A percentile compares a stretch with the other conserved stretches of the same genome.
phyloP scores from a whole-genome alignment of 2,329 filamentous ascomycete genomes.

The Tolypocladium tropicale region DNA sequence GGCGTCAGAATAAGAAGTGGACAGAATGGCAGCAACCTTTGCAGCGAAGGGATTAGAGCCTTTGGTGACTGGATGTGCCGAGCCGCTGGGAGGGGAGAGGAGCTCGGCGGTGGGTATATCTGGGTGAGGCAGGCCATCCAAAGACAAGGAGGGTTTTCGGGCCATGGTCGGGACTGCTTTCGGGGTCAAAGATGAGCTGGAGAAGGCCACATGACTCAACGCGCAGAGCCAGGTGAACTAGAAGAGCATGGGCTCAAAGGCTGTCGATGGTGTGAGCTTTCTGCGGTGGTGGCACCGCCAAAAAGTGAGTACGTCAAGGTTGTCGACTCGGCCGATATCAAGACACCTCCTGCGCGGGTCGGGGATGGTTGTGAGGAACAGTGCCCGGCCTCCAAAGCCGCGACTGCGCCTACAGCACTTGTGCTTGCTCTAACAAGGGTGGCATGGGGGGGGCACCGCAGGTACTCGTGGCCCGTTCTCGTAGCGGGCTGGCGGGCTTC shows the following conservation, averaged over 20 bases:
- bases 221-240: background rate
- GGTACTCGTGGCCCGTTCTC: too few species aligned
- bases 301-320: background rate
- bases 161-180: background rate
- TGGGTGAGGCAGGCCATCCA: background rate
- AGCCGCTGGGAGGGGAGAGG: slow-evolving; percentile 73
- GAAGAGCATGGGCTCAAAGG: background rate
- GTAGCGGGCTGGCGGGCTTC: too few species aligned
- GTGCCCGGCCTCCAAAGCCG: too few species aligned
- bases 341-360: too few species aligned
- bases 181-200: background rate
- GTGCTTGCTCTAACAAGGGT: too few species aligned
- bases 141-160: background rate
- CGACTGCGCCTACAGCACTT: too few species aligned
- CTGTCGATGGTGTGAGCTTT: background rate
- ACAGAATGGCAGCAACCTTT: slow-evolving; percentile 76
- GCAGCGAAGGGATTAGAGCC: slow-evolving; percentile 60
- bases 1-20: slow-evolving; percentile 82
- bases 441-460: too few species aligned
- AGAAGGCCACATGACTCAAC: background rate
- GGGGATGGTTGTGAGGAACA: too few species aligned
- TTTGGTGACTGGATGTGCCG: slow-evolving; percentile 48
- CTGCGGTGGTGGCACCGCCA: background rate
- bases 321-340: too few species aligned
- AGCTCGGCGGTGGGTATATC: slow-evolving; percentile 29